These are phyloP conservation scores for Fraxinus ornus DNA, from an alignment of 305 asterid species.

Conservation along the genomic window DNA sequence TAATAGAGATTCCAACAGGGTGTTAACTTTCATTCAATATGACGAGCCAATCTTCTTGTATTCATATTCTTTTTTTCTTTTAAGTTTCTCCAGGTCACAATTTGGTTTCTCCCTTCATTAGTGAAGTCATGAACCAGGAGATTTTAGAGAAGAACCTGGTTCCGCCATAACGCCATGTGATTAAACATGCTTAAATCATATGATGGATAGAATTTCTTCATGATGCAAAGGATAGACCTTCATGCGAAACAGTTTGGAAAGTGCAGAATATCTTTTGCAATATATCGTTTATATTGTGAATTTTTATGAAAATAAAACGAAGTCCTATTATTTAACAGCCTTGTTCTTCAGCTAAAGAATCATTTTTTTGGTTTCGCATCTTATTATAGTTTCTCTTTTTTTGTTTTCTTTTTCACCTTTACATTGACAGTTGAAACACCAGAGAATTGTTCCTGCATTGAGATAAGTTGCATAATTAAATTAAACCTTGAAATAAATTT, in stretches of 20 bases:
- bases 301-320: background rate
- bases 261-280: background rate
- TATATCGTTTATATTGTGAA: background rate
- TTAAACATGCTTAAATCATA: background rate
- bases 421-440: background rate
- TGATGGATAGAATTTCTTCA: background rate
- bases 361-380: background rate
- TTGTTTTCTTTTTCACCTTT: background rate
- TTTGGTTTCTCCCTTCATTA: background rate
- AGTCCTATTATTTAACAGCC: background rate
- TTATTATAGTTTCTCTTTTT: background rate
- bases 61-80: background rate
- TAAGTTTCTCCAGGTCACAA: background rate
- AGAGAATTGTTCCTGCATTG: background rate
- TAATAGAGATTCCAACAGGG: background rate
- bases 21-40: background rate
- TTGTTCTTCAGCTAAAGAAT: background rate
- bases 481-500: background rate
- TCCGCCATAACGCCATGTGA: background rate
- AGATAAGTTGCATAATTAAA: conserved; percentile 1
- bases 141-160: background rate
- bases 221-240: background rate
- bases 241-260: background rate
- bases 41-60: background rate
- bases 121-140: background rate